These are phyloP conservation scores for Lathyrus tuberosus DNA, from an alignment of 306 rosid genomes.

Conservation along the genomic window DNA sequence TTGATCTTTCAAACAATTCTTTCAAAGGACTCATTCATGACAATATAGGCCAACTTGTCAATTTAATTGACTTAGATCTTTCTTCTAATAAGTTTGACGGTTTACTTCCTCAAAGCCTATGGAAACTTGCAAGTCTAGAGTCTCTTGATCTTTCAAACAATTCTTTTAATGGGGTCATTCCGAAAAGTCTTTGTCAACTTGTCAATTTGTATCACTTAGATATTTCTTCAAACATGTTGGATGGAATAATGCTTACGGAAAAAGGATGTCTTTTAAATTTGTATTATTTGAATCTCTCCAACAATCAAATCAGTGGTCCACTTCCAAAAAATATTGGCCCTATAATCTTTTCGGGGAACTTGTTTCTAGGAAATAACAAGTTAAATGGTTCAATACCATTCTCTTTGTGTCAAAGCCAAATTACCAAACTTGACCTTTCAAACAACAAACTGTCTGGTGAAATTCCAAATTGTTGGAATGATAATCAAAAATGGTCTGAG, in stretches of 20 bases:
- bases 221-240: constrained; percentile 26
- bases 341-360: neutral
- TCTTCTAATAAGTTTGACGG: no score
- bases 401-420: constrained; percentile 3
- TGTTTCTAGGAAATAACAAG: constrained; percentile 20
- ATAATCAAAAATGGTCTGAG: neutral
- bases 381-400: constrained; percentile 34
- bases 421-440: neutral
- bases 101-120: no score
- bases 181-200: neutral
- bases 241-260: neutral
- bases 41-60: no score
- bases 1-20: no score
- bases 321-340: neutral
- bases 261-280: neutral
- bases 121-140: no score
- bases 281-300: neutral
- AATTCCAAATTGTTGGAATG: constrained; percentile 24
- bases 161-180: neutral
- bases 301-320: constrained; percentile 20
- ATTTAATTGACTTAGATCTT: no score
- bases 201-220: fast-evolving
- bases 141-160: no score
- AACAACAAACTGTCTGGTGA: constrained; percentile 33
- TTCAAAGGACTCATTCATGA: no score